These are phyloP conservation scores for Fusarium goolgardi DNA, from an alignment of 2,329 filamentous ascomycete genomes.

Conservation along the genomic window DNA sequence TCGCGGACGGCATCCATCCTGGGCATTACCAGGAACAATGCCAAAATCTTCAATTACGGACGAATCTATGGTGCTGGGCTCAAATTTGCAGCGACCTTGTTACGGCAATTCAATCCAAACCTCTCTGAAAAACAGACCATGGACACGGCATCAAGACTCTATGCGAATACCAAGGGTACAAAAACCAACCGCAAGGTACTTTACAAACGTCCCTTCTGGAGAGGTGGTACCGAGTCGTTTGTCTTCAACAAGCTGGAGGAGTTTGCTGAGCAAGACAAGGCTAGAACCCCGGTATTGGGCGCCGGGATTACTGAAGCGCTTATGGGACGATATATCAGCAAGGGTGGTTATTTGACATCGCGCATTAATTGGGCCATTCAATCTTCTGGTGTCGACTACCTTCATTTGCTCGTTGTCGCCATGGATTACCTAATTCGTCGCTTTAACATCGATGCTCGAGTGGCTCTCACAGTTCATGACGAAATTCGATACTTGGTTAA, in stretches of 20 bases:
- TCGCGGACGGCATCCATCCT: conserved; percentile 92
- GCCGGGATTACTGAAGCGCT: conserved; percentile 97
- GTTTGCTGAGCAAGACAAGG: conserved; percentile 93
- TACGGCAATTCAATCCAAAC: conserved; percentile 91
- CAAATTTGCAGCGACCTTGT: conserved; percentile 88
- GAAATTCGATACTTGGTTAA: conserved; percentile 95
- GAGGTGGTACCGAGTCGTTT: conserved; percentile 95
- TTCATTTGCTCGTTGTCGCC: conserved; percentile 89
- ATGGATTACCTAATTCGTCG: conserved; percentile 94
- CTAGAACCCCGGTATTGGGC: conserved; percentile 90
- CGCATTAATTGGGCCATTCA: conserved; percentile 99
- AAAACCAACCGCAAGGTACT: conserved; percentile 82
- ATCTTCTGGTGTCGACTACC: conserved; percentile 95
- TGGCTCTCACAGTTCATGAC: conserved; percentile 95
- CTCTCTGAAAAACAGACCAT: conserved; percentile 83
- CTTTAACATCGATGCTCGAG: conserved; percentile 85
- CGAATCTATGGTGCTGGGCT: conserved; percentile 98
- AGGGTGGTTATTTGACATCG: conserved; percentile 92
- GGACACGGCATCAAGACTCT: conserved; percentile 81
- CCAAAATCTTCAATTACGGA: conserved; percentile 98
- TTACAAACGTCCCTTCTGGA: conserved; percentile 85
- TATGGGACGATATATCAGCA: conserved; percentile 87
- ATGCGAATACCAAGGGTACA: conserved; percentile 88
- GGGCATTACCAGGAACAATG: conserved; percentile 93
- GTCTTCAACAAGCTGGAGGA: conserved; percentile 99